These are phyloP conservation scores for Allium cepa DNA, from an alignment of 106 monocot species.

Conservation along the genomic window DNA sequence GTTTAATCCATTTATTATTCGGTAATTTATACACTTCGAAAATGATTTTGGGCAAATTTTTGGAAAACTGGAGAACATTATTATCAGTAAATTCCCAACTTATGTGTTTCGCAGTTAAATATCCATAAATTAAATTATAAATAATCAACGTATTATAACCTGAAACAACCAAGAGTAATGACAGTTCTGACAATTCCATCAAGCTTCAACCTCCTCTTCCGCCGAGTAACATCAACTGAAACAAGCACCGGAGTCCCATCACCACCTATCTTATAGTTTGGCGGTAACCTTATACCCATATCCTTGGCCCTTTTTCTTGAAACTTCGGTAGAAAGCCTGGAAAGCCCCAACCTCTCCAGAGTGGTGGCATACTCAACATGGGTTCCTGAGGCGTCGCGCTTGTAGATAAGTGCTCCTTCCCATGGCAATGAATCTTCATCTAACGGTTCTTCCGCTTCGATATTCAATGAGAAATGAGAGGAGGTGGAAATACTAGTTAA, in stretches of 20 bases:
- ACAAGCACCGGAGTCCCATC: conserved; percentile 64
- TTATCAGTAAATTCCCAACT: too few relatives aligned
- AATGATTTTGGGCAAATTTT: too few relatives aligned
- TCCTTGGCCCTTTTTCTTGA: conserved; percentile 59
- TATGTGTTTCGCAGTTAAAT: too few relatives aligned
- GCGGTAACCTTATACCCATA: conserved; percentile 65
- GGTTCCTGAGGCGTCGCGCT: conserved; percentile 50
- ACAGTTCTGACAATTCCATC: conserved; percentile 92
- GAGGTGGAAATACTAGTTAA: conserved; percentile 1
- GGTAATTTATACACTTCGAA: too few relatives aligned
- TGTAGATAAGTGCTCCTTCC: conserved; percentile 89
- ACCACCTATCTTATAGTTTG: conserved; percentile 5
- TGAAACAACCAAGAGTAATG: conserved; percentile 77
- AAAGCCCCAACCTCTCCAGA: conserved; percentile 74
- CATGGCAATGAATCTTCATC: conserved; percentile 46
- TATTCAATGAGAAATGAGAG: conserved; percentile 14
- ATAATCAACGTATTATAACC: conserved; percentile 16
- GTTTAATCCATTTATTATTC: too few relatives aligned
- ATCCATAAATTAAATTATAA: too few relatives aligned
- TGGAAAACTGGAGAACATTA: too few relatives aligned
- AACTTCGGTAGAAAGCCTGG: conserved; percentile 39
- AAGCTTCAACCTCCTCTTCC: conserved; percentile 68
- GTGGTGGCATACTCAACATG: conserved; percentile 85
- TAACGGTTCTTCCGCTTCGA: conserved; percentile 21
- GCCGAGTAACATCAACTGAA: conserved; percentile 75